Evolutionary conservation across 148 eudicot species (phyloP), one percentile per base, ranked within the genome.

Genomic region (Arctostaphylos glauca): DNA sequence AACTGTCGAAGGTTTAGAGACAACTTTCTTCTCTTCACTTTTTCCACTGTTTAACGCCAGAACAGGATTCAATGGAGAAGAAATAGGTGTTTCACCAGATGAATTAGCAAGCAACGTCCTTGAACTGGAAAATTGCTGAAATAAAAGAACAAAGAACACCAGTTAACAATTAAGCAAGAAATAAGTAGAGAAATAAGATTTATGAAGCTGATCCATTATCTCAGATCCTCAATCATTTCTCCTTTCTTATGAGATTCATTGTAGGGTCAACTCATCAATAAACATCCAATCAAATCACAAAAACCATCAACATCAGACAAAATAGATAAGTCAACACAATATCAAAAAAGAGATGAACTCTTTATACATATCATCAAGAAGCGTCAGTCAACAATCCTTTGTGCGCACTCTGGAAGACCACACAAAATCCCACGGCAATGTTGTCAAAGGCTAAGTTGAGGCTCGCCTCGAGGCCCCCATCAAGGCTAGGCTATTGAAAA

Each of bases 11-110:
- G 94, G 92, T 86, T 94, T 95, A 79, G 91, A 81, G 80, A 90
- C 86, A 79, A 86, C 91, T 81, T 90, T 88, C 87, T 94, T 91
- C 80, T 89, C 85, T 89, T 92, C 93, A 80, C 88, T 64, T 71
- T 85, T 87, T n/a, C 88, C 95, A 82, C 89, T 88, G 38, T 85
- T 68, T 15, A 84, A 73, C 25, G 93, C 89, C 83, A 93, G 79
- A 74, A 87, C 87, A 68, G 97, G 97, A 66, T 91, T 90, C 80
- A 95, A 74, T 59, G 98, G 98, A 75, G 98, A 95, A 79, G 98
- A 85, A 80, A 92, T 81, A 46, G 98, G 98, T 70, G 89, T 79
- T 76, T 88, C 92, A 76, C 92, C 93, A 46, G 94, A 88, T 77
- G 92, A 87, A 75, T 90, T 90, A 41, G 94, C 89, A 77, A 90